phyloP scores from a whole-genome alignment of 495 filamentous ascomycete genomes.

The Penicillium silybi region DNA sequence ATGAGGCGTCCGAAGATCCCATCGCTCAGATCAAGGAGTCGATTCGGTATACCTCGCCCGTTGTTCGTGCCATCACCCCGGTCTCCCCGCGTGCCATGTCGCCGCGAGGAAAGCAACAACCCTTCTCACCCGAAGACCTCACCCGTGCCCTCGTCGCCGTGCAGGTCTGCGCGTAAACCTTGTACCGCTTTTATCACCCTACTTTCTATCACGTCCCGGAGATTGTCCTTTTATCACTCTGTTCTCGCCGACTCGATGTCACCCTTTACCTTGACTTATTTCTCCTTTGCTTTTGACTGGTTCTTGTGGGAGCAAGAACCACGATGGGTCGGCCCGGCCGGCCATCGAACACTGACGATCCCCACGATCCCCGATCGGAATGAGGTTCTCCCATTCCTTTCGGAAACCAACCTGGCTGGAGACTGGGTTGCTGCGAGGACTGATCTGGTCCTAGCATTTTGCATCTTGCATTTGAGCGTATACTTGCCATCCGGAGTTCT shows the following conservation, averaged over 20 bases:
- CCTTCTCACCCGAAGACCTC: constrained; percentile 42
- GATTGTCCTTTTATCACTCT: constrained; percentile 14
- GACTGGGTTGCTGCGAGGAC: not conserved
- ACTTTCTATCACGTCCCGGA: constrained; percentile 14
- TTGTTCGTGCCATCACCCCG: constrained; percentile 31
- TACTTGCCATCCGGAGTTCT: not conserved
- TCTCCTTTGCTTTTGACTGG: not conserved
- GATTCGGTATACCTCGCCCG: constrained; percentile 32
- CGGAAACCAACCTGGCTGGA: not conserved
- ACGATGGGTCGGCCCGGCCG: not conserved
- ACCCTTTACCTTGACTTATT: not conserved
- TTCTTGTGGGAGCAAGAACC: not conserved
- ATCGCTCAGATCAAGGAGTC: constrained; percentile 37
- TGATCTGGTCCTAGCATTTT: not conserved
- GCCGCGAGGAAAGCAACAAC: constrained; percentile 26
- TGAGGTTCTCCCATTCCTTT: not conserved
- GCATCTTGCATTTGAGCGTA: not conserved
- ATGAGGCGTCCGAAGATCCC: constrained; percentile 27
- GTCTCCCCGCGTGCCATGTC: constrained; percentile 19
- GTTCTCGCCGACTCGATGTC: constrained; percentile 14
- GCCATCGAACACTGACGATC: not conserved
- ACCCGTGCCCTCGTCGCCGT: constrained; percentile 41
- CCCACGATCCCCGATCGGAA: not conserved
- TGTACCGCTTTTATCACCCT: constrained; percentile 10
- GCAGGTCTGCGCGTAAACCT: constrained; percentile 32